Base-by-base conservation (phyloP, 2,329 filamentous ascomycete species). In the Plectosphaerella sp. region DNA sequence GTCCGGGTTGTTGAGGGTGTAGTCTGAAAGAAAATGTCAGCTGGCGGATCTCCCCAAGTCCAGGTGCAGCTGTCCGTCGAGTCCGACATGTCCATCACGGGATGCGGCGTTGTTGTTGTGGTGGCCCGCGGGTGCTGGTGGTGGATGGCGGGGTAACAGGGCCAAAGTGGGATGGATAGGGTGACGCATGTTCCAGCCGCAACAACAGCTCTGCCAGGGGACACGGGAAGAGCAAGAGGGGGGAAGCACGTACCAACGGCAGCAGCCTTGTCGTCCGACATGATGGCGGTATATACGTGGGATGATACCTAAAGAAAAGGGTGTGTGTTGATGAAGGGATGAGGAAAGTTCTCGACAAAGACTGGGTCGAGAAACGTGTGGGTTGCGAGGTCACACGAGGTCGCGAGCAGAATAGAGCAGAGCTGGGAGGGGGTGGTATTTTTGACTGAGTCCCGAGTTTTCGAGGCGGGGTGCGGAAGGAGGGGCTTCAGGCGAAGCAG, bases 1-100 rank as follows among this genome's bases (percentile, higher is more conserved):
- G 72, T 95, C 89, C 57, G 89, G 90, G 79, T 95, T 94, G 73
- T 86, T 89, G 72, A 97, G 84, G 62, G 89, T 83, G 78, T 95
- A 92, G 72, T 96, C 90, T 96, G 62, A n/a, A 46, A 39, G 45
- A 56, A 36, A 39, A 51, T 36, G 37, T 47, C 22, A 56, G 54
- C 45, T 11, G 50, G 50, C 51, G 53, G 54, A 18, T 52, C 36
- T 39, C 37, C 9, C 15, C 7, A 20, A 41, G 15, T 9, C 37
- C 14, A 9, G 28, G 11, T 33, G 28, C 28, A 33, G 28, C 28
- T 33, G 8, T 33, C 28, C 28, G 28, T 3, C 28, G 11, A 33
- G 28, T 12, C 28, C 28, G 28, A 12, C 11, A 33, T 12, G 28
- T 33, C 28, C 28, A 10, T 12, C 8, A 33, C 28, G 11, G 8